Evolutionary conservation across 305 asterid species (phyloP).

Genomic region (Fraxinus greggii): DNA sequence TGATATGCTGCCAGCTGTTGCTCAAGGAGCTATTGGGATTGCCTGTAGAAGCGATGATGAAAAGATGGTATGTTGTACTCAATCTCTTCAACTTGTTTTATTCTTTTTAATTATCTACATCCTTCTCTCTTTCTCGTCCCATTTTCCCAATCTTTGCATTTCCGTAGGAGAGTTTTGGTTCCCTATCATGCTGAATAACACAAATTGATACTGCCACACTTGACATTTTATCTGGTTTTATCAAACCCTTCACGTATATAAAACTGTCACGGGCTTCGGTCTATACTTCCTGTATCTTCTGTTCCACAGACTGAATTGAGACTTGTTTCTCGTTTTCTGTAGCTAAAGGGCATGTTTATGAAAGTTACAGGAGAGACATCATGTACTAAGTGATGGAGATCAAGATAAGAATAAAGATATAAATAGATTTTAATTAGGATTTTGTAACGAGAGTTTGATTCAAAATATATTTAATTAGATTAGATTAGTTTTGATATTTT

Average conservation of each 20-base stretch:
- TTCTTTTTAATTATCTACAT: not conserved
- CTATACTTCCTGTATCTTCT: not conserved
- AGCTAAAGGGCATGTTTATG: not conserved
- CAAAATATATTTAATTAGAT: no score
- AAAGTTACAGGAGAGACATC: not conserved
- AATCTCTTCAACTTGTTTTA: not conserved
- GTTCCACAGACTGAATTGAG: not conserved
- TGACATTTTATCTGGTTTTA: not conserved
- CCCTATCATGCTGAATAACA: not conserved
- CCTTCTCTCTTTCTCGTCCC: not conserved
- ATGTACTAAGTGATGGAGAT: not conserved
- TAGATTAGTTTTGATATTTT: no score
- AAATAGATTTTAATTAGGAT: no score
- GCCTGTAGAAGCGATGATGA: conserved; percentile 82
- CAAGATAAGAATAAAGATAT: no score
- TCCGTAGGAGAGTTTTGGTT: not conserved
- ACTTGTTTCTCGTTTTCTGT: not conserved
- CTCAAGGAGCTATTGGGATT: conserved; percentile 94
- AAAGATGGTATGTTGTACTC: conserved; percentile 56
- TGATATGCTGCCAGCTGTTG: conserved; percentile 99
- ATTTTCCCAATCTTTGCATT: not conserved
- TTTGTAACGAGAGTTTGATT: no score
- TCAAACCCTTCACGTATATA: not conserved
- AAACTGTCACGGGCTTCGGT: not conserved
- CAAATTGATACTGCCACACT: not conserved